phyloP scores from a whole-genome alignment of 2,329 filamentous ascomycete genomes.

The Penicillium thymicola region DNA sequence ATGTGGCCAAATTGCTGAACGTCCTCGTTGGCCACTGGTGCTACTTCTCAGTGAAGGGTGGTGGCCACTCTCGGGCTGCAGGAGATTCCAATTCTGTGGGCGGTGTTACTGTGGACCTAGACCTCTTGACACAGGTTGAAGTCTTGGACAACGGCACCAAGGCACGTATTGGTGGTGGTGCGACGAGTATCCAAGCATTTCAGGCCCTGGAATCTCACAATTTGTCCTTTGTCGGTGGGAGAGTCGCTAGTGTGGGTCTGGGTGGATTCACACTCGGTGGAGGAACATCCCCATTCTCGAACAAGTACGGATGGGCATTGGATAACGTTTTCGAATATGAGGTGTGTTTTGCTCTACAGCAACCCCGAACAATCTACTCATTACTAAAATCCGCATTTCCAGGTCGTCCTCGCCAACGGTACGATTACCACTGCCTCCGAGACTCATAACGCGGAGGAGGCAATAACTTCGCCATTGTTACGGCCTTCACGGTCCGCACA shows the following conservation, averaged over 20 bases:
- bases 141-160: not conserved
- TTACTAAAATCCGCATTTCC: not conserved
- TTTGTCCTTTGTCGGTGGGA: slow-evolving; percentile 33
- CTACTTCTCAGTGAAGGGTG: slow-evolving; percentile 52
- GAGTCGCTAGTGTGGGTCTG: slow-evolving; percentile 40
- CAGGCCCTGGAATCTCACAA: slow-evolving; percentile 8
- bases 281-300: slow-evolving; percentile 35
- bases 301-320: slow-evolving; percentile 22
- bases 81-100: slow-evolving; percentile 50
- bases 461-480: slow-evolving; percentile 42
- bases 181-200: slow-evolving; percentile 1
- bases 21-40: slow-evolving; percentile 21
- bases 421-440: slow-evolving; percentile 26
- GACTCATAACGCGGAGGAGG: slow-evolving; percentile 33
- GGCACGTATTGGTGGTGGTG: not conserved
- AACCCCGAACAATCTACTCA: not conserved
- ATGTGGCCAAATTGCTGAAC: slow-evolving; percentile 16
- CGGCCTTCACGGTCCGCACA: slow-evolving; percentile 34
- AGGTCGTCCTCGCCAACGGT: slow-evolving; percentile 23
- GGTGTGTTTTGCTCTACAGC: slow-evolving; percentile 1
- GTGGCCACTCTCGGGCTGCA: slow-evolving; percentile 54
- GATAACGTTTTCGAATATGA: slow-evolving; percentile 23
- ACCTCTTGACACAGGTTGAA: slow-evolving; percentile 10
- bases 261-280: slow-evolving; percentile 40
- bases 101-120: slow-evolving; percentile 23